Conservation (phyloP, 2,329 filamentous ascomycete species). For the Phyllosticta capitalensis region DNA sequence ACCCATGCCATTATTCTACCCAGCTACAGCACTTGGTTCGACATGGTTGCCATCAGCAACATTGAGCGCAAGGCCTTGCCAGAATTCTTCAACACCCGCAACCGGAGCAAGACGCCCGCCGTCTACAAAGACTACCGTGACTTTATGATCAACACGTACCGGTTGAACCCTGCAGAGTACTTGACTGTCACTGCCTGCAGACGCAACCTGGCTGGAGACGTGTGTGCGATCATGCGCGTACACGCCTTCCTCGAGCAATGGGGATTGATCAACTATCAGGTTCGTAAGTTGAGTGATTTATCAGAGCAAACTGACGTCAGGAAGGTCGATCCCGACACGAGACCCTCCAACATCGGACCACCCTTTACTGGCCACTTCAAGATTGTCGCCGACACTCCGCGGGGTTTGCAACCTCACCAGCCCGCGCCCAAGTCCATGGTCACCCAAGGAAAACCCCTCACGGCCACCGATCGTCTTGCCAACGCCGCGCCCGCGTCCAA, state of each 20-base stretch:
- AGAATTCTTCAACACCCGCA: slow-evolving; percentile 97
- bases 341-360: slow-evolving; percentile 89
- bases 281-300: slow-evolving; percentile 32
- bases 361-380: slow-evolving; percentile 97
- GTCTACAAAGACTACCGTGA: slow-evolving; percentile 99
- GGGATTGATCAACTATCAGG: slow-evolving; percentile 98
- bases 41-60: slow-evolving; percentile 86
- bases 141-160: slow-evolving; percentile 99
- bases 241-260: slow-evolving; percentile 97
- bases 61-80: slow-evolving; percentile 92
- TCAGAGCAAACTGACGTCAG: slow-evolving; percentile 15
- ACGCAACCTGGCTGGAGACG: slow-evolving; percentile 89
- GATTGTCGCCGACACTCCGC: slow-evolving; percentile 88
- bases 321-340: slow-evolving; percentile 89
- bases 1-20: slow-evolving; percentile 93
- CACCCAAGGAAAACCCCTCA: slow-evolving; percentile 50
- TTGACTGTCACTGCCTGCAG: slow-evolving; percentile 93
- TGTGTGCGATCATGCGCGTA: slow-evolving; percentile 98
- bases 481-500: slow-evolving; percentile 58
- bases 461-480: slow-evolving; percentile 63
- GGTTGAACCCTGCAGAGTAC: slow-evolving; percentile 90
- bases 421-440: slow-evolving; percentile 65
- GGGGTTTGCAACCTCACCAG: slow-evolving; percentile 90
- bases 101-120: slow-evolving; percentile 92
- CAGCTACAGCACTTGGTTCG: slow-evolving; percentile 98